These are phyloP conservation scores for Scutellaria minor DNA, from an alignment of 257 asterid genomes.

Conservation along the genomic window DNA sequence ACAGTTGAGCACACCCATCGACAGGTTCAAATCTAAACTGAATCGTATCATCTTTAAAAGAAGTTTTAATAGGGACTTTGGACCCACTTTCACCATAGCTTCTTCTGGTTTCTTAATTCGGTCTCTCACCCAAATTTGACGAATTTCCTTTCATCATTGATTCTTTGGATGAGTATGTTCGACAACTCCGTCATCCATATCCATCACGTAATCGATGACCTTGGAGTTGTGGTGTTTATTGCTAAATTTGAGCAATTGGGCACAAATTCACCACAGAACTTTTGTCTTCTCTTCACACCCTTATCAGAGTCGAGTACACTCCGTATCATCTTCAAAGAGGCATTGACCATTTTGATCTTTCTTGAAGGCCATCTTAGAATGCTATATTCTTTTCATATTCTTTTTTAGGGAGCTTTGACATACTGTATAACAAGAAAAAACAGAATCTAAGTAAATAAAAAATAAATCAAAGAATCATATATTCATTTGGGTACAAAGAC, in stretches of 20 bases:
- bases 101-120: constrained; percentile 29
- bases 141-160: constrained; percentile 52
- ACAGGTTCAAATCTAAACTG: constrained; percentile 65
- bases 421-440: constrained; percentile 44
- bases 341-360: constrained; percentile 74
- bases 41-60: constrained; percentile 62
- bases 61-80: constrained; percentile 62
- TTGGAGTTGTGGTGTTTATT: too few relatives aligned
- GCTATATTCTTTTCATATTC: constrained; percentile 79
- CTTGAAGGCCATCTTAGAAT: constrained; percentile 89
- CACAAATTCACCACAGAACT: constrained; percentile 54
- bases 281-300: constrained; percentile 65
- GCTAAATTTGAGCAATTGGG: constrained; percentile 37
- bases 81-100: constrained; percentile 44
- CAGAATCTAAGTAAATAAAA: not conserved
- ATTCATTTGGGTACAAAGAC: constrained; percentile 31
- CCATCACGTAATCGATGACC: not conserved
- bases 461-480: not conserved
- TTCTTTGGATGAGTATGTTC: constrained; percentile 57
- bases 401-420: constrained; percentile 81
- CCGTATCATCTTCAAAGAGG: constrained; percentile 67
- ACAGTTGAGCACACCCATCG: constrained; percentile 54
- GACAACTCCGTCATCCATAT: constrained; percentile 30
- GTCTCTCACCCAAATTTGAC: constrained; percentile 43
- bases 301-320: constrained; percentile 72